Evolutionary conservation across 768 basidiomycete species (phyloP).

Genomic region (Tephrocybe sp.): DNA sequence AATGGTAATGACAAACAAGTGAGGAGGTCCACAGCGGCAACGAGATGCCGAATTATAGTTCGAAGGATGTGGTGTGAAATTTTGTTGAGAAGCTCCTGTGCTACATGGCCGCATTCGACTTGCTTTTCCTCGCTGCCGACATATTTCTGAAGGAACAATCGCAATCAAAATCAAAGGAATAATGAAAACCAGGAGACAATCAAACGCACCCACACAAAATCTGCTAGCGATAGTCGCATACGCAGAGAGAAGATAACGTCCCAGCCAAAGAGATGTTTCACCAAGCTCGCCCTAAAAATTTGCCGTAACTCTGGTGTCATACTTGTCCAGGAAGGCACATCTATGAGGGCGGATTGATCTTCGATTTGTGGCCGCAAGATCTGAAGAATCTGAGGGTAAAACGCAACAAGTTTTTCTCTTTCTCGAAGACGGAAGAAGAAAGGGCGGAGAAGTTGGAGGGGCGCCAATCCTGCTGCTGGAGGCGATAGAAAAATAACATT

Average conservation of each 20-base stretch:
- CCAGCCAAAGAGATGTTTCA: constrained; percentile 64
- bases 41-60: constrained; percentile 57
- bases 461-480: constrained; percentile 42
- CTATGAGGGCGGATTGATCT: constrained; percentile 35
- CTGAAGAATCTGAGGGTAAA: constrained; percentile 46
- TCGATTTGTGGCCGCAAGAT: constrained; percentile 33
- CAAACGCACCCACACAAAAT: constrained; percentile 47
- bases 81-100: constrained; percentile 45
- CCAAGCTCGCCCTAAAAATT: constrained; percentile 52
- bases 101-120: constrained; percentile 49
- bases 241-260: constrained; percentile 51
- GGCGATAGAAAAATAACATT: background rate
- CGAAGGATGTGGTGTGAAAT: constrained; percentile 57
- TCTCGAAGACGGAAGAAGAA: constrained; percentile 46
- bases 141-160: constrained; percentile 39
- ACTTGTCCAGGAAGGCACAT: constrained; percentile 27
- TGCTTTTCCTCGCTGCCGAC: constrained; percentile 41
- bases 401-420: constrained; percentile 29
- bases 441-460: constrained; percentile 52
- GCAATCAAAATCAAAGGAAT: background rate
- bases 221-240: constrained; percentile 54
- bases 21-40: constrained; percentile 43
- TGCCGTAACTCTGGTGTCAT: constrained; percentile 35
- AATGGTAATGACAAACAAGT: constrained; percentile 37
- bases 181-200: background rate